These are phyloP conservation scores for Penicillium bialowiezense DNA, from an alignment of 495 filamentous ascomycete species.

Conservation along the genomic window DNA sequence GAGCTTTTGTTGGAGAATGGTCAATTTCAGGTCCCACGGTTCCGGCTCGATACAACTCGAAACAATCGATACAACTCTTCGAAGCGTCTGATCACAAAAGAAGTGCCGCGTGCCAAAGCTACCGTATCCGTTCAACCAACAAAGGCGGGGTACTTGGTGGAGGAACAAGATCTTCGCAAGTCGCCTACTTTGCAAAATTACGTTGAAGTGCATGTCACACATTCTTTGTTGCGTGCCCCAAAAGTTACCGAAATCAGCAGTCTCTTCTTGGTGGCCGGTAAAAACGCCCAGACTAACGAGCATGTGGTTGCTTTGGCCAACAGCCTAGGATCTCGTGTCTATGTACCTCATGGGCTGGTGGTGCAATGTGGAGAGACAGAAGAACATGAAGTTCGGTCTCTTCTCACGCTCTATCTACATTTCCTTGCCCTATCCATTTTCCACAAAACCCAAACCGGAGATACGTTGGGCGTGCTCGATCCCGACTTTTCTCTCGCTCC, in stretches of 20 bases:
- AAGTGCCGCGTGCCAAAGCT: not conserved
- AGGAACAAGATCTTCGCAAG: not conserved
- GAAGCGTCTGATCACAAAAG: constrained; percentile 24
- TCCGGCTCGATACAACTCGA: constrained; percentile 13
- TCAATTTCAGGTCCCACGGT: constrained; percentile 27
- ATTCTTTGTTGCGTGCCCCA: constrained; percentile 16
- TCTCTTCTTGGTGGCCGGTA: constrained; percentile 18
- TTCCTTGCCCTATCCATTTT: constrained; percentile 17
- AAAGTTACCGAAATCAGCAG: constrained; percentile 3
- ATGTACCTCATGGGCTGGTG: constrained; percentile 12
- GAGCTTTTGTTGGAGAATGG: constrained; percentile 27
- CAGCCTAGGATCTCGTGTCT: constrained; percentile 9
- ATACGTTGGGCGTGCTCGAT: constrained; percentile 14
- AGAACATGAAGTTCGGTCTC: constrained; percentile 1
- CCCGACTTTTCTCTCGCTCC: constrained; percentile 17
- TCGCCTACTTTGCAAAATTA: not conserved
- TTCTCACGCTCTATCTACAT: constrained; percentile 16
- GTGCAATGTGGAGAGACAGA: constrained; percentile 6
- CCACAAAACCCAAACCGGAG: constrained; percentile 5
- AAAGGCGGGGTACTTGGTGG: constrained; percentile 11
- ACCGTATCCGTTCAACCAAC: constrained; percentile 5
- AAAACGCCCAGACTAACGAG: not conserved
- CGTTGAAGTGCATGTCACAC: constrained; percentile 8
- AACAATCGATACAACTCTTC: constrained; percentile 42
- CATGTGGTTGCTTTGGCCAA: constrained; percentile 12